These are phyloP conservation scores for Cornus controversa DNA, from an alignment of 148 eudicot species.

Conservation along the genomic window DNA sequence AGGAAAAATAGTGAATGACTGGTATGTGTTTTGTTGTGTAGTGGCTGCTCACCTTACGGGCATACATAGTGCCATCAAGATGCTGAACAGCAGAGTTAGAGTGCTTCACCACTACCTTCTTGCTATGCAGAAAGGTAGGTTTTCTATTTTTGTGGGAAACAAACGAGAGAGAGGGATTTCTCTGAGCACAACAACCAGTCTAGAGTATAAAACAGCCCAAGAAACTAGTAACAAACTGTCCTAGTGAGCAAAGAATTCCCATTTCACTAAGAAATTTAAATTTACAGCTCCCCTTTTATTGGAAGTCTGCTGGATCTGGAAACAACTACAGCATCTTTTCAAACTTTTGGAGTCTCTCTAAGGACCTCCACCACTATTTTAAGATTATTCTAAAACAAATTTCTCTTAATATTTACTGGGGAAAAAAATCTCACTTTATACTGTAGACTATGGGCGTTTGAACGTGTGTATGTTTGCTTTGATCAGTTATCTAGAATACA, in stretches of 20 bases:
- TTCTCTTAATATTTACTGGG: background rate
- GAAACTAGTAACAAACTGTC: background rate
- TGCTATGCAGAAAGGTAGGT: constrained; percentile 86
- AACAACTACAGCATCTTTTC: background rate
- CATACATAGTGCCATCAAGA: constrained; percentile 95
- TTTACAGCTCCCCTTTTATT: background rate
- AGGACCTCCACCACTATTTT: background rate
- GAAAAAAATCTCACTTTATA: background rate
- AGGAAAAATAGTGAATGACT: background rate
- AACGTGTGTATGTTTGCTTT: background rate
- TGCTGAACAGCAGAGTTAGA: constrained; percentile 88
- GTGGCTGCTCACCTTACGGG: constrained; percentile 98
- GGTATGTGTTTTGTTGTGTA: constrained; percentile 27
- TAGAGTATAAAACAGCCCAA: background rate
- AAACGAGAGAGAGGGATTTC: background rate
- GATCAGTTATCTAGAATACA: background rate
- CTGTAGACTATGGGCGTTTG: background rate
- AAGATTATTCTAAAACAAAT: background rate
- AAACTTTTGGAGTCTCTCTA: background rate
- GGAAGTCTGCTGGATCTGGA: background rate
- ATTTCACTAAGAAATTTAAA: background rate
- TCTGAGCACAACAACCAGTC: background rate
- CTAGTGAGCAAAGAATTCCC: background rate
- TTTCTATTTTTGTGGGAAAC: background rate
- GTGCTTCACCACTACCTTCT: constrained; percentile 88